These are phyloP conservation scores for Flaveria floridana DNA, from an alignment of 140 eudicot genomes.

Conservation along the genomic window DNA sequence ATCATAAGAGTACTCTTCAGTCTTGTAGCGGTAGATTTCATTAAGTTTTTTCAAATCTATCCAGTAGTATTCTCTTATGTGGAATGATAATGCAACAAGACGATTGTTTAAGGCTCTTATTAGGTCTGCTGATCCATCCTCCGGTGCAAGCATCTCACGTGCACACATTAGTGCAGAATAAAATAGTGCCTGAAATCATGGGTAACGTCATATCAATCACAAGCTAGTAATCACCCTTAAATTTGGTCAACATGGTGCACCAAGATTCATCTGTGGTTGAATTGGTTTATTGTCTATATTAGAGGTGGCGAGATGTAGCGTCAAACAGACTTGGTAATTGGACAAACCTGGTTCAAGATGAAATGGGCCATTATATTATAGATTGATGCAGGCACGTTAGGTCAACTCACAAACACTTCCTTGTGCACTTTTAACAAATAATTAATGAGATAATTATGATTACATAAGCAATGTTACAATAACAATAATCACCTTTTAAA, in stretches of 20 bases:
- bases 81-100: constrained; percentile 69
- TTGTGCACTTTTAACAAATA: too few species aligned
- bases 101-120: constrained; percentile 61
- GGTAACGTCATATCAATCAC: constrained; percentile 14
- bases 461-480: neutral
- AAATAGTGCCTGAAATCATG: constrained; percentile 54
- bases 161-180: constrained; percentile 66
- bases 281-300: too few species aligned
- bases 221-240: neutral
- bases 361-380: too few species aligned
- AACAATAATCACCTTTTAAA: neutral
- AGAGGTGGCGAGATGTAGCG: neutral
- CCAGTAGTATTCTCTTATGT: constrained; percentile 82
- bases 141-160: constrained; percentile 70
- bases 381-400: too few species aligned
- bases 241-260: neutral
- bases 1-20: constrained; percentile 72
- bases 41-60: constrained; percentile 65
- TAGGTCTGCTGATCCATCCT: constrained; percentile 61
- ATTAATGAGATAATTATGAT: too few species aligned
- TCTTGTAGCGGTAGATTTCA: constrained; percentile 79
- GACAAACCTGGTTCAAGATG: neutral
- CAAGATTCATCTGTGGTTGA: neutral
- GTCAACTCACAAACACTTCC: too few species aligned
- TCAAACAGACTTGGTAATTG: neutral